These are phyloP conservation scores for Talaromyces piceae DNA, from an alignment of 2,329 filamentous ascomycete genomes.

Conservation along the genomic window DNA sequence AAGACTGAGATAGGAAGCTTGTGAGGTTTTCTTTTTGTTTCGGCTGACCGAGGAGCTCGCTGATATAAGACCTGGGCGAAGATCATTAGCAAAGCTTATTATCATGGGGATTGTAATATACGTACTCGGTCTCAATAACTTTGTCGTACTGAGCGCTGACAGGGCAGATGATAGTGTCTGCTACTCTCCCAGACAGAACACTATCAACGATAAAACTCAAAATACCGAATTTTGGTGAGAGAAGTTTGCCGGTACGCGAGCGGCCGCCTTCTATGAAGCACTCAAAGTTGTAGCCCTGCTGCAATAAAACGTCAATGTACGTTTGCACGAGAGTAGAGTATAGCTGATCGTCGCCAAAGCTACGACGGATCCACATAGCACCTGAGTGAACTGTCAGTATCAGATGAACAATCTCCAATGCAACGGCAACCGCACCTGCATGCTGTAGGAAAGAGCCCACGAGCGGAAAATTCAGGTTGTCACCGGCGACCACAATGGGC, in stretches of 20 bases:
- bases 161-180: slow-evolving; percentile 88
- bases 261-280: slow-evolving; percentile 96
- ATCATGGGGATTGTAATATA: background rate
- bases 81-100: slow-evolving; percentile 9
- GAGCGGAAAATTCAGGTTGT: slow-evolving; percentile 91
- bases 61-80: slow-evolving; percentile 68
- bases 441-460: slow-evolving; percentile 87
- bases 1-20: slow-evolving; percentile 83
- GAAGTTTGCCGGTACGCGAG: slow-evolving; percentile 84
- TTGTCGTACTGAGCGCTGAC: slow-evolving; percentile 99
- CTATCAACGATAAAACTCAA: slow-evolving; percentile 87
- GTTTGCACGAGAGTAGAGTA: slow-evolving; percentile 91
- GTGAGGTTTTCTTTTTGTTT: slow-evolving; percentile 92
- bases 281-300: slow-evolving; percentile 88
- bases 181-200: slow-evolving; percentile 74
- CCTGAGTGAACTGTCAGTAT: slow-evolving; percentile 36
- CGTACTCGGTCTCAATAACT: slow-evolving; percentile 83
- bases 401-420: background rate
- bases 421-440: slow-evolving; percentile 47
- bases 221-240: slow-evolving; percentile 94
- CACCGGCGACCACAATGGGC: slow-evolving; percentile 86
- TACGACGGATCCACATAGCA: slow-evolving; percentile 90
- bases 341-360: slow-evolving; percentile 84
- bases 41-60: slow-evolving; percentile 82
- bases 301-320: slow-evolving; percentile 87